A percentile compares a stretch with the other conserved stretches of the same genome.
Evolutionary conservation across 371 early-diverging fungal species (phyloP).

Genomic region (Umbelopsis sp.): DNA sequence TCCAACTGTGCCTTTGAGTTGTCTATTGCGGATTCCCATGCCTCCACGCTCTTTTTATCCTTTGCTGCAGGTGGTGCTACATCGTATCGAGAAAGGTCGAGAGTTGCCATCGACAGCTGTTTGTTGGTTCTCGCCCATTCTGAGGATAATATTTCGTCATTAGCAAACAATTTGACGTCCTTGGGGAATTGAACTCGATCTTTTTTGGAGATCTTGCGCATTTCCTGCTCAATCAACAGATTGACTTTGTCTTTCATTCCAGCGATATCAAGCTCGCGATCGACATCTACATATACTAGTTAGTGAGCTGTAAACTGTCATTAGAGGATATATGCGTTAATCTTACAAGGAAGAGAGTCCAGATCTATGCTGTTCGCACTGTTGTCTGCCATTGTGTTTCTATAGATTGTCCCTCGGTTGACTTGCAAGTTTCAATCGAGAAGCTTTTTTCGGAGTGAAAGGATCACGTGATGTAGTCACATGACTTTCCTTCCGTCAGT

Average conservation of each 20-base stretch:
- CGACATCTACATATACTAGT: constrained; percentile 27
- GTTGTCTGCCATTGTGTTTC: not conserved
- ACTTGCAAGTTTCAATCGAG: no score
- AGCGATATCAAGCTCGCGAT: constrained; percentile 33
- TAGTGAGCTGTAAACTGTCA: not conserved
- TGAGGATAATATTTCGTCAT: constrained; percentile 53
- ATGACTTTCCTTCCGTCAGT: no score
- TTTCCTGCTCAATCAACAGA: constrained; percentile 69
- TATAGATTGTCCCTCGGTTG: not conserved
- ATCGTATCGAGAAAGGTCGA: constrained; percentile 68
- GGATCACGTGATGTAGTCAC: no score
- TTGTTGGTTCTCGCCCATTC: constrained; percentile 67
- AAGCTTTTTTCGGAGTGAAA: no score
- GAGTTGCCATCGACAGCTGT: constrained; percentile 55
- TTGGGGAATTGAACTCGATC: constrained; percentile 37
- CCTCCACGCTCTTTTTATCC: constrained; percentile 42
- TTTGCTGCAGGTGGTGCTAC: constrained; percentile 56
- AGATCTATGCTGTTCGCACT: not conserved
- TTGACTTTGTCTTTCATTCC: constrained; percentile 56
- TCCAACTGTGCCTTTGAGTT: constrained; percentile 87
- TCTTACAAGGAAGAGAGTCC: constrained; percentile 43
- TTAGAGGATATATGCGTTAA: not conserved
- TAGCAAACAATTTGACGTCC: constrained; percentile 39
- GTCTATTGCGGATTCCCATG: constrained; percentile 71
- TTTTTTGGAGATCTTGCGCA: constrained; percentile 62